These are phyloP conservation scores for Botryotinia globosa DNA, from an alignment of 2,329 filamentous ascomycete species.

Conservation along the genomic window DNA sequence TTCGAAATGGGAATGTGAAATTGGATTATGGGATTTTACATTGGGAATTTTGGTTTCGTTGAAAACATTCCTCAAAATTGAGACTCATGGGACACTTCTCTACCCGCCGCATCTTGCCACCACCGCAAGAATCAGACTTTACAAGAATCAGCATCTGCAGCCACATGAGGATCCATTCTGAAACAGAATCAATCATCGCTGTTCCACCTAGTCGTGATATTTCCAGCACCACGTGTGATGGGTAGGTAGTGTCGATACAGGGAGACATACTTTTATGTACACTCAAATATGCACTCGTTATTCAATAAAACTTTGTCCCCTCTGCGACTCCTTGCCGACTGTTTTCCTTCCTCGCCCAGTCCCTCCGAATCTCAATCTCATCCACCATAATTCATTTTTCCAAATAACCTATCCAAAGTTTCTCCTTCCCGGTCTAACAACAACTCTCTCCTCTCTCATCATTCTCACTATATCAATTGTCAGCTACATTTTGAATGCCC, in stretches of 20 bases:
- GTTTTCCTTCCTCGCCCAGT: neutral
- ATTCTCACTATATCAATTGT: neutral
- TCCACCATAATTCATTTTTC: neutral
- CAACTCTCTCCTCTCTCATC: neutral
- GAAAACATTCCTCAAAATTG: neutral
- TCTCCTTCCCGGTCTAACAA: neutral
- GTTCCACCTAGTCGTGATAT: neutral
- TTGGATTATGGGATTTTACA: neutral
- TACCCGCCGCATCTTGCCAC: neutral
- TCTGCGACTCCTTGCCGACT: neutral
- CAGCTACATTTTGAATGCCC: neutral
- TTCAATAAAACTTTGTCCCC: neutral
- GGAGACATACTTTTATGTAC: neutral
- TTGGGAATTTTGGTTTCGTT: neutral
- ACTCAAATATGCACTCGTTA: neutral
- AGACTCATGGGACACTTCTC: neutral
- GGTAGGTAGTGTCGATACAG: neutral
- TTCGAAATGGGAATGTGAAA: conserved; percentile 23
- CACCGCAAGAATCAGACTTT: neutral
- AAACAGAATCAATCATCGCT: neutral
- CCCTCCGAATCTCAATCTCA: neutral
- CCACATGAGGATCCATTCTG: neutral
- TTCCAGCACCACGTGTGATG: neutral
- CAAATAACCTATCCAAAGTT: neutral
- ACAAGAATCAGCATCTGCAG: neutral